Base-by-base conservation (phyloP, 148 eudicot genomes). In the Bassia scoparia region DNA sequence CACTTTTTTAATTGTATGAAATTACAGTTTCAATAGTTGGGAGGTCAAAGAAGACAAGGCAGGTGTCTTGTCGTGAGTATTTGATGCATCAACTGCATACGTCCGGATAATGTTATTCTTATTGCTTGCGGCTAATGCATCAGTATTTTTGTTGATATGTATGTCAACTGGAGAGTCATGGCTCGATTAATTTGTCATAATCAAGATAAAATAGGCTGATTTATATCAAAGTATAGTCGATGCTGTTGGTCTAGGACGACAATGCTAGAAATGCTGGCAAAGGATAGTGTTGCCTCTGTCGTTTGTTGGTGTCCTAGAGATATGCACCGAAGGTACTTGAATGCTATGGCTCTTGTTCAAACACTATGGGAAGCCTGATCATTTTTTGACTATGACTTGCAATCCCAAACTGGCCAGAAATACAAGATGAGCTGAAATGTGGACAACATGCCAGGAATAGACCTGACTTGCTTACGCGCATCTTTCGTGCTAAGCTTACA, bases 271-370 rank as follows among this genome's bases (percentile, higher is more conserved):
- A 71, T n/a, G 33, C 27, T 5, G 66, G 74, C 2, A 37, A 8
- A 15, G 54, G 16, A 29, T 58, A 12, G 29, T 71, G 5, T 7
- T 56, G 2, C 66, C 74, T 0, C 37, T 66, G 8, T n/a, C 66
- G 2, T 71, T 58, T 24, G 56, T 70, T 6, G 63, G 6, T 49
- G 64, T 4, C 41, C 41, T 3, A 3, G 41, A 37, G 74, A 70
- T 23, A 31, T 70, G 55, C 20, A 44, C 8, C 20, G 34, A 2
- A 13, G 74, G 9, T 70, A 53, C 33, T 2, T 73, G 4, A 23
- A 73, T 61, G 68, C 76, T 1, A 73, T 73, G 43, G n/a, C 29
- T 61, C n/a, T 71, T 13, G 75, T 59, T 23, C 49, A 18, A 59
- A 18, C 9, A 20, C 10, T 41, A 7, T 33, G 46, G 66, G 9